Base-by-base conservation (phyloP, 306 rosid species). In the Vigna angularis region DNA sequence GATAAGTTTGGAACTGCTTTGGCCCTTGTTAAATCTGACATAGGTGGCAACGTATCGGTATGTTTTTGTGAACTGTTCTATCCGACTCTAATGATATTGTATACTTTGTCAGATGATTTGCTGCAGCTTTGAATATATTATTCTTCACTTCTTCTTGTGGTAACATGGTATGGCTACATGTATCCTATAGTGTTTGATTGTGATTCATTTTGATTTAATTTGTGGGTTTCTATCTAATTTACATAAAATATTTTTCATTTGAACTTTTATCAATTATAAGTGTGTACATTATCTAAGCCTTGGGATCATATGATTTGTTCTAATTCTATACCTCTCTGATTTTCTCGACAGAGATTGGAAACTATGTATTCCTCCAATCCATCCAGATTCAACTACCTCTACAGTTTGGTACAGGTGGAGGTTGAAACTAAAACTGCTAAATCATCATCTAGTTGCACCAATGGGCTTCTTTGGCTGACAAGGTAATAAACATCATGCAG, bases 401-500 rank as follows among this genome's bases (percentile, higher is more conserved):
- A 90, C 80, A 89, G 87, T 86, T 70, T 96, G 94, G 97, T 96
- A 17, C 91, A 83, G 48, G 67, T 40, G 40, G 99, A 96, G 85
- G 83, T 96, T 85, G 98, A 88, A 82, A 78, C 87, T 82, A 89
- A 89, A 82, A 90, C 97, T 22, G 88, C 94, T n/a, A 96, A 93
- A 81, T 87, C 86, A 74, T 89, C 98, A 68, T 96, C 99, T 79
- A 96, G 98, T 80, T 91, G 98, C 85, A 77, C 99, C 73, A 96
- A 96, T 81, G 99, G 99, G 50, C 98, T 96, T 85, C 98, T 96
- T 80, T 96, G 99, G 99, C 80, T 96, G 86, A 96, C 99, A 73
- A 96, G 99, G 99, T 93, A 85, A 81, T 45, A 59, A 63, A 58
- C 48, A 49, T 26, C 57, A 61, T 48, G 14, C 72, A 62, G 15